A percentile compares a stretch with the other conserved stretches of the same genome.
These are phyloP conservation scores for Pseudocercospora eumusae DNA, from an alignment of 2,329 filamentous ascomycete species.

Conservation along the genomic window DNA sequence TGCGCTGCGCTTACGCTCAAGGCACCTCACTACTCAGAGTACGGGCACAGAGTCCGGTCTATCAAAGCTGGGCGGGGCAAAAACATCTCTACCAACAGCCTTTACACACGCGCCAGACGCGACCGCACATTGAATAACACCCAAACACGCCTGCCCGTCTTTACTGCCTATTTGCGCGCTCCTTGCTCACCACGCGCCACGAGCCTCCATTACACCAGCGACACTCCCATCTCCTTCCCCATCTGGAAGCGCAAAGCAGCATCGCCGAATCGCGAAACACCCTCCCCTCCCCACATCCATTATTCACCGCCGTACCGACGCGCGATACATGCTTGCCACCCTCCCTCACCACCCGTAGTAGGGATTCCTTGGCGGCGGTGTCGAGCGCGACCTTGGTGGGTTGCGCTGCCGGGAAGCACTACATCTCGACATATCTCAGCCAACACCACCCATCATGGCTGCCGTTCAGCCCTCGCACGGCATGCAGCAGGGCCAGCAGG, in stretches of 20 bases:
- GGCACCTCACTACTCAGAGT: neutral
- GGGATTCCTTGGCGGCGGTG: slow-evolving; percentile 16
- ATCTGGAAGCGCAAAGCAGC: slow-evolving; percentile 15
- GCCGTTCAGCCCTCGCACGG: slow-evolving; percentile 35
- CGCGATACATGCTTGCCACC: slow-evolving; percentile 18
- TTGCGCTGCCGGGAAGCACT: slow-evolving; percentile 20
- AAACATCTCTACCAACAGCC: neutral
- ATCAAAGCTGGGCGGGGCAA: neutral
- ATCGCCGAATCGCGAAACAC: slow-evolving; percentile 13
- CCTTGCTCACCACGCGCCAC: neutral
- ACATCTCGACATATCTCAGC: slow-evolving; percentile 17
- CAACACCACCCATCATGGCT: slow-evolving; percentile 30
- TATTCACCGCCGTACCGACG: neutral
- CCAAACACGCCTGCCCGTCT: neutral
- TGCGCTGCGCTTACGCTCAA: neutral
- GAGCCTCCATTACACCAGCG: slow-evolving; percentile 6
- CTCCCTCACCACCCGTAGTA: slow-evolving; percentile 7
- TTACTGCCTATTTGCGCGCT: neutral
- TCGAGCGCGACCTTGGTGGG: slow-evolving; percentile 26
- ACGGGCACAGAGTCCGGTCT: neutral
- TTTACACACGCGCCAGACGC: neutral
- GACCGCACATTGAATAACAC: neutral
- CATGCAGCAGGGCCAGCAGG: slow-evolving; percentile 30
- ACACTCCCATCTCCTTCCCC: slow-evolving; percentile 10
- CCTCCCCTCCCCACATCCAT: neutral